Percentiles rank a stretch among this genome's conserved stretches.
Conservation (phyloP, 1,284 basidiomycete species). For the Trichosporon coremiiforme region DNA sequence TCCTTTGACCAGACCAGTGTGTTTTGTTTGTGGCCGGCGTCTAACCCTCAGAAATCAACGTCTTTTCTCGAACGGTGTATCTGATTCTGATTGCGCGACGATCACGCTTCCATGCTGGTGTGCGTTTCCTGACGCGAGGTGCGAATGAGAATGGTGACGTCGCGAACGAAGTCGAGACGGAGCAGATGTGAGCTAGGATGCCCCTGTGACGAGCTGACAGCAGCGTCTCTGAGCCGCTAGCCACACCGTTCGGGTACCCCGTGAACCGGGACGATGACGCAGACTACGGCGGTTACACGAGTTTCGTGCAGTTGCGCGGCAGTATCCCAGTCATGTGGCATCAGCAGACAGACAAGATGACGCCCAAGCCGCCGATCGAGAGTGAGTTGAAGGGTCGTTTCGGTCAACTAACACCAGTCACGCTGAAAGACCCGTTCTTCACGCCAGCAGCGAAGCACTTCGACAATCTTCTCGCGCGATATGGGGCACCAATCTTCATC, state of each 20-base stretch:
- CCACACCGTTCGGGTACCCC: conserved; percentile 75
- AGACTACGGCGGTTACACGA: conserved; percentile 74
- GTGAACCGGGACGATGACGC: conserved; percentile 56
- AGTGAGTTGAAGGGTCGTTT: conserved; percentile 61
- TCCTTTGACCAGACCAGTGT: conserved; percentile 93
- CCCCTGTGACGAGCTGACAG: background rate
- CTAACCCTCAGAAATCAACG: conserved; percentile 71
- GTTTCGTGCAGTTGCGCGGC: conserved; percentile 94
- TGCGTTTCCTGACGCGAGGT: conserved; percentile 91
- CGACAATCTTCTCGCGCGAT: conserved; percentile 84
- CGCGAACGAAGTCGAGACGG: conserved; percentile 98
- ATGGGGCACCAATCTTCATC: conserved; percentile 87
- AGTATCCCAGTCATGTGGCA: conserved; percentile 97
- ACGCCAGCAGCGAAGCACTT: conserved; percentile 92
- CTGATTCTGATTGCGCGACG: conserved; percentile 91
- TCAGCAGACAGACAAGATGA: conserved; percentile 88
- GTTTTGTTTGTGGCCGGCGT: conserved; percentile 49
- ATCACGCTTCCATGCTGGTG: conserved; percentile 94
- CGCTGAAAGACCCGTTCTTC: conserved; percentile 93
- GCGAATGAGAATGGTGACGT: conserved; percentile 91
- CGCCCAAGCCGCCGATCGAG: conserved; percentile 90
- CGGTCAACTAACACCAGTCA: conserved; percentile 63
- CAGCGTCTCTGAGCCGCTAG: conserved; percentile 82
- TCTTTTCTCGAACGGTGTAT: conserved; percentile 87
- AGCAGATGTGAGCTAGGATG: conserved; percentile 69